Evolutionary conservation across 1,139 yeast species (phyloP).

Genomic region (Blastobotrys apis): DNA sequence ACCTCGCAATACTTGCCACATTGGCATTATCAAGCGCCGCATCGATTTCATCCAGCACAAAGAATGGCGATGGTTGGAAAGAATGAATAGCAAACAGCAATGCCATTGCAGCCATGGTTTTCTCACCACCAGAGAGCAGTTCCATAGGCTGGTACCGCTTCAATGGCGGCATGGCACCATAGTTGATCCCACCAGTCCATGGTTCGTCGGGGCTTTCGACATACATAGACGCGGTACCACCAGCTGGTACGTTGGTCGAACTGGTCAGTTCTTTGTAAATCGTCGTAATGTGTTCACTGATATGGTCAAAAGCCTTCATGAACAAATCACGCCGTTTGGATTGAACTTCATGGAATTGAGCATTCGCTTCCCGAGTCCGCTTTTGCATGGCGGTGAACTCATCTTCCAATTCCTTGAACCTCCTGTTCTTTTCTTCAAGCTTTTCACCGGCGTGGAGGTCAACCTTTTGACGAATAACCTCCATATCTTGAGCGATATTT

Average conservation of each 20-base stretch:
- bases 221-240: constrained; percentile 89
- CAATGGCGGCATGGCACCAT: constrained; percentile 96
- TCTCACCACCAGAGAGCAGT: constrained; percentile 91
- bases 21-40: constrained; percentile 93
- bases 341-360: constrained; percentile 58
- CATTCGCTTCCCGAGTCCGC: constrained; percentile 53
- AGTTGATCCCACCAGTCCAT: constrained; percentile 73
- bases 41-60: constrained; percentile 93
- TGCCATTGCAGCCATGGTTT: constrained; percentile 94
- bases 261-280: constrained; percentile 87
- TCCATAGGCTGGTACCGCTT: constrained; percentile 93
- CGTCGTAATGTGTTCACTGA: constrained; percentile 64
- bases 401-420: constrained; percentile 55
- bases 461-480: constrained; percentile 67
- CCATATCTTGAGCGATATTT: constrained; percentile 54
- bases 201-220: constrained; percentile 85
- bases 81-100: constrained; percentile 87
- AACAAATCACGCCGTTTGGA: constrained; percentile 57
- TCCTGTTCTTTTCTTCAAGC: constrained; percentile 61
- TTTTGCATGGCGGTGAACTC: constrained; percentile 64
- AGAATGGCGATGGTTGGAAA: constrained; percentile 90
- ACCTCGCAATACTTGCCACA: constrained; percentile 78
- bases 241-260: constrained; percentile 52
- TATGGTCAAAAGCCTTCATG: constrained; percentile 70
- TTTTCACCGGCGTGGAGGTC: constrained; percentile 64